A percentile compares a stretch with the other conserved stretches of the same genome.
phyloP scores from a whole-genome alignment of 1,139 yeast species.

The Geotrichum reessii region DNA sequence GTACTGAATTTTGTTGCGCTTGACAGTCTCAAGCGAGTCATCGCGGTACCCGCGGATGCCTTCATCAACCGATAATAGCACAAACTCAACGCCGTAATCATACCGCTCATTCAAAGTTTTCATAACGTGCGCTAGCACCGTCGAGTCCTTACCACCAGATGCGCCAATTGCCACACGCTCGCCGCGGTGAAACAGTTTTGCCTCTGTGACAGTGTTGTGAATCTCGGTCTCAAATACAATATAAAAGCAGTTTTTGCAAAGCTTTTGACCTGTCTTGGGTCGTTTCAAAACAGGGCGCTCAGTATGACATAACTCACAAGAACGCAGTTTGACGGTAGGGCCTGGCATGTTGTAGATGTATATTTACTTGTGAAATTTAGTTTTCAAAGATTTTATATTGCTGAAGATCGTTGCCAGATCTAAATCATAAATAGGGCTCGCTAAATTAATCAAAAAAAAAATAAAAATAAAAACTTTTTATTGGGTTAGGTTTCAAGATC shows the following conservation, averaged over 20 bases:
- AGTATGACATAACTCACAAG: conserved; percentile 79
- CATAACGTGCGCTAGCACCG: conserved; percentile 84
- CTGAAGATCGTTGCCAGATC: no score
- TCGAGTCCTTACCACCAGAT: conserved; percentile 97
- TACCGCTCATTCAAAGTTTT: conserved; percentile 84
- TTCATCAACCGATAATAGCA: conserved; percentile 84
- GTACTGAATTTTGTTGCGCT: conserved; percentile 84
- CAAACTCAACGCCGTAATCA: conserved; percentile 77
- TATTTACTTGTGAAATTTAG: background rate
- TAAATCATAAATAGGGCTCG: no score
- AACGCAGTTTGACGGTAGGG: conserved; percentile 18
- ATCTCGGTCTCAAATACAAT: conserved; percentile 91
- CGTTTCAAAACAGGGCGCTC: conserved; percentile 84
- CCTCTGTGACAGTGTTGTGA: conserved; percentile 75
- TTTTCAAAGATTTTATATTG: no score
- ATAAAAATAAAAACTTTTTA: no score
- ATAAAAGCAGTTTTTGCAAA: conserved; percentile 90
- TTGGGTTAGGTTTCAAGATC: no score
- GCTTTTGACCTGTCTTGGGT: conserved; percentile 84
- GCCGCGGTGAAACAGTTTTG: conserved; percentile 66
- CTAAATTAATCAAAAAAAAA: no score
- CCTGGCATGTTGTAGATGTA: conserved; percentile 13
- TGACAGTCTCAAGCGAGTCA: conserved; percentile 94
- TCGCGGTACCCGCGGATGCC: conserved; percentile 97
- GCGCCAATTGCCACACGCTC: conserved; percentile 96